These are phyloP conservation scores for Candida boidinii DNA, from an alignment of 805 yeast species.

Conservation along the genomic window DNA sequence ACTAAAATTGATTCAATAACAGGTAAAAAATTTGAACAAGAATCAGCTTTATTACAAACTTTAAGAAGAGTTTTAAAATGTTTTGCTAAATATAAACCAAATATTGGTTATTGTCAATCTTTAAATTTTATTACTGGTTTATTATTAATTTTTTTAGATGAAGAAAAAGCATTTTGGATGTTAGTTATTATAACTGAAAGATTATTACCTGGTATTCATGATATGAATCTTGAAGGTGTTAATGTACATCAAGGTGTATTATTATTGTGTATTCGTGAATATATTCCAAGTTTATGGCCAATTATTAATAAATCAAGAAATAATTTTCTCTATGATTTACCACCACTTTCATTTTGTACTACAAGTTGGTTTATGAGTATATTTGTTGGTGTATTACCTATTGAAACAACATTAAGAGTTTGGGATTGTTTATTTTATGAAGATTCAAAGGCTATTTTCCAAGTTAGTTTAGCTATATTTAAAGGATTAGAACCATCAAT, in stretches of 20 bases:
- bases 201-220: conserved; percentile 87
- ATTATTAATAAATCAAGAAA: conserved; percentile 27
- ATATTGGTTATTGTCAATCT: conserved; percentile 93
- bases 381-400: conserved; percentile 85
- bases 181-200: conserved; percentile 80
- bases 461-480: conserved; percentile 73
- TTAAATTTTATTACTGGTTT: conserved; percentile 88
- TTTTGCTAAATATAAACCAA: conserved; percentile 79
- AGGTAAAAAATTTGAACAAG: conserved; percentile 28
- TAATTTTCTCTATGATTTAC: conserved; percentile 58
- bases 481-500: conserved; percentile 67
- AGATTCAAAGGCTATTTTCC: conserved; percentile 78
- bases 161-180: conserved; percentile 94
- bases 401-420: conserved; percentile 77
- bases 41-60: conserved; percentile 59
- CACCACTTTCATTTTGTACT: conserved; percentile 88
- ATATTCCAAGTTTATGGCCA: conserved; percentile 75
- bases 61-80: conserved; percentile 76
- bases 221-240: conserved; percentile 85
- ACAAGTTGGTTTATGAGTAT: conserved; percentile 98
- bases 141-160: conserved; percentile 75
- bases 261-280: conserved; percentile 78
- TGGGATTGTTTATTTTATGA: conserved; percentile 96
- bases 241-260: conserved; percentile 92
- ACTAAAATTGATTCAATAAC: conserved; percentile 5